phyloP scores from a whole-genome alignment of 2,329 filamentous ascomycete species.

The Plenodomus lindquistii region DNA sequence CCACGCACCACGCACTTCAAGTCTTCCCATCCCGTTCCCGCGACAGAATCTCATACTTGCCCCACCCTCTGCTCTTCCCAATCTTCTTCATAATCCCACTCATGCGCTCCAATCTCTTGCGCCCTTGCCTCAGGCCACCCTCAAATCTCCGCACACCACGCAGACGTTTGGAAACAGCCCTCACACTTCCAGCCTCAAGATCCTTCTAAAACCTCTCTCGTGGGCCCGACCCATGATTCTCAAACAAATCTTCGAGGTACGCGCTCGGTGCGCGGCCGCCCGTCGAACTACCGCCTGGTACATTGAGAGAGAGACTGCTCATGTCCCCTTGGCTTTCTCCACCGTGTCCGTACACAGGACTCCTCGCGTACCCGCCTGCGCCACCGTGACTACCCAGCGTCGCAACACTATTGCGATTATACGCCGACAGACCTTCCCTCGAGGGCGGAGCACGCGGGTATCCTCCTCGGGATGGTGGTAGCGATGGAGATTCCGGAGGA shows the following conservation, averaged over 20 bases:
- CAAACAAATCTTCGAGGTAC: slow-evolving; percentile 87
- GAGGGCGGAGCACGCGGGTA: slow-evolving; percentile 40
- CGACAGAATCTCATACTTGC: too few species aligned
- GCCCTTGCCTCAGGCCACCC: too few species aligned
- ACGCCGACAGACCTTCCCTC: slow-evolving; percentile 36
- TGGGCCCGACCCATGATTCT: slow-evolving; percentile 62
- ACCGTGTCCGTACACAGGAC: slow-evolving; percentile 33
- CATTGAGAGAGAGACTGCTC: slow-evolving; percentile 68
- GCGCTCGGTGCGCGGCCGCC: slow-evolving; percentile 81
- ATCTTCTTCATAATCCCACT: neutral
- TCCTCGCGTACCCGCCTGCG: slow-evolving; percentile 37
- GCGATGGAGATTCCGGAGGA: slow-evolving; percentile 40
- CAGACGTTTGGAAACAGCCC: neutral
- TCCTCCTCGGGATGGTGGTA: slow-evolving; percentile 40
- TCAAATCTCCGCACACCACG: too few species aligned
- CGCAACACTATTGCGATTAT: slow-evolving; percentile 45
- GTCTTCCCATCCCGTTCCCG: too few species aligned
- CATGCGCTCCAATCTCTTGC: too few species aligned
- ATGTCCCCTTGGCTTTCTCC: slow-evolving; percentile 49
- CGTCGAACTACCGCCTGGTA: slow-evolving; percentile 54
- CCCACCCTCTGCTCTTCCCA: too few species aligned
- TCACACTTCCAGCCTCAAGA: slow-evolving; percentile 6
- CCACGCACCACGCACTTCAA: too few species aligned
- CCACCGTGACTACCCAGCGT: slow-evolving; percentile 39
- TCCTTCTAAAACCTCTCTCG: slow-evolving; percentile 38